Conservation (phyloP, 164 flowering plant genomes). For the Protea cynaroides region DNA sequence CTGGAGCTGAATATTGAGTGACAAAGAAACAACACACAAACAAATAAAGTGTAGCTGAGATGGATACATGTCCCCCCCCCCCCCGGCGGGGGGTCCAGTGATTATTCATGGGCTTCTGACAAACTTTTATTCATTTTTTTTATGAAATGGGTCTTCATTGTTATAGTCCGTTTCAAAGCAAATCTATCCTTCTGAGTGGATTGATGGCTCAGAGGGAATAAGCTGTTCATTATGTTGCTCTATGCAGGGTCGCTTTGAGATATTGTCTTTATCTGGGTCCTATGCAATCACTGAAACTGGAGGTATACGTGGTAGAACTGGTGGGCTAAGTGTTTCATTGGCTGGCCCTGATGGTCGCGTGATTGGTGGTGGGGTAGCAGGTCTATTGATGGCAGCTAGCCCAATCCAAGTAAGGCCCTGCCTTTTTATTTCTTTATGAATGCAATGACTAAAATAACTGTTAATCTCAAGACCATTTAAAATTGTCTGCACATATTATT, state of each 20-base stretch:
- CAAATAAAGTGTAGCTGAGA: too few relatives aligned
- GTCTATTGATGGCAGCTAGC: conserved; percentile 62
- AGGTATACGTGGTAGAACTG: conserved; percentile 53
- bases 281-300: conserved; percentile 41
- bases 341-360: conserved; percentile 96
- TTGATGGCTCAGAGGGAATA: neutral
- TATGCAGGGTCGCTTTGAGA: conserved; percentile 85
- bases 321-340: conserved; percentile 74
- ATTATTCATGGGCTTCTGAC: neutral
- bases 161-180: neutral
- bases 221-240: neutral
- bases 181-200: neutral
- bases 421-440: neutral
- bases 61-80: too few relatives aligned
- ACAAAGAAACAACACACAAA: too few relatives aligned
- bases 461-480: too few relatives aligned
- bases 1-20: too few relatives aligned
- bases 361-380: conserved; percentile 80
- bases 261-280: conserved; percentile 72
- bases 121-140: too few relatives aligned
- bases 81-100: too few relatives aligned
- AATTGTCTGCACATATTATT: too few relatives aligned
- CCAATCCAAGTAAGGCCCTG: conserved; percentile 64
- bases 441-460: neutral
- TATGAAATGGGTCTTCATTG: too few relatives aligned